Conservation (phyloP, 2,329 filamentous ascomycete genomes). For the Dryadomyces sulphureus region DNA sequence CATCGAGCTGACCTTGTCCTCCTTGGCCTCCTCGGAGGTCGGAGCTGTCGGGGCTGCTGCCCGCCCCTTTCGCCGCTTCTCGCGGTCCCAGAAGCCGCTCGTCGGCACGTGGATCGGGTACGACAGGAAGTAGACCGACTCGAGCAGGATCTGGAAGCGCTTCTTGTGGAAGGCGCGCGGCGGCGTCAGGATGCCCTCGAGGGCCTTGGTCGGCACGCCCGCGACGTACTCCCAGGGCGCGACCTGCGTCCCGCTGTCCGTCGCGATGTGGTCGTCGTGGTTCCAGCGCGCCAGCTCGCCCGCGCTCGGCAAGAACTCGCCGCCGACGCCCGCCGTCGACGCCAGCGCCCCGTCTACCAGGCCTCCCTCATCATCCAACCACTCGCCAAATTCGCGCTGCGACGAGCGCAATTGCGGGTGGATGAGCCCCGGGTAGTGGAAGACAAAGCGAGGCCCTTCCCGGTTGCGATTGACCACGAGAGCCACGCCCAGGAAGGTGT, state of each 20-base stretch:
- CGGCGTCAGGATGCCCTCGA: slow-evolving; percentile 69
- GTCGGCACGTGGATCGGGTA: slow-evolving; percentile 72
- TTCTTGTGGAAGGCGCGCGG: slow-evolving; percentile 64
- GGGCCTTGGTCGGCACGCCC: slow-evolving; percentile 58
- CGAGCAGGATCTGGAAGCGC: slow-evolving; percentile 67
- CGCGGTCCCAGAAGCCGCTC: slow-evolving; percentile 61
- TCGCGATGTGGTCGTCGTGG: slow-evolving; percentile 39
- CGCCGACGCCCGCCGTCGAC: slow-evolving; percentile 15
- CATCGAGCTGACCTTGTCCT: slow-evolving; percentile 58
- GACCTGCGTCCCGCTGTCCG: slow-evolving; percentile 39
- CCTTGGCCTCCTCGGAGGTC: slow-evolving; percentile 18
- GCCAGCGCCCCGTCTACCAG: slow-evolving; percentile 31
- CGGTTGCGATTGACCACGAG: slow-evolving; percentile 61
- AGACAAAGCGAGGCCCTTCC: slow-evolving; percentile 69
- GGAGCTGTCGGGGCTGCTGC: slow-evolving; percentile 7
- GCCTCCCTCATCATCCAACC: slow-evolving; percentile 36
- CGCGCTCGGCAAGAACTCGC: slow-evolving; percentile 18
- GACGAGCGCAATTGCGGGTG: slow-evolving; percentile 20
- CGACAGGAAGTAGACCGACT: slow-evolving; percentile 66
- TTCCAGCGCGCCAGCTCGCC: slow-evolving; percentile 29
- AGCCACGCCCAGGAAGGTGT: slow-evolving; percentile 54
- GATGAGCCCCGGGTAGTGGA: slow-evolving; percentile 66
- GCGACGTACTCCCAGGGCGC: slow-evolving; percentile 60
- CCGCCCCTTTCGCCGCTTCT: slow-evolving; percentile 15
- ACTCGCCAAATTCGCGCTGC: slow-evolving; percentile 16